Conservation (phyloP, 1,284 basidiomycete species). For the Hymenochaete sp. region DNA sequence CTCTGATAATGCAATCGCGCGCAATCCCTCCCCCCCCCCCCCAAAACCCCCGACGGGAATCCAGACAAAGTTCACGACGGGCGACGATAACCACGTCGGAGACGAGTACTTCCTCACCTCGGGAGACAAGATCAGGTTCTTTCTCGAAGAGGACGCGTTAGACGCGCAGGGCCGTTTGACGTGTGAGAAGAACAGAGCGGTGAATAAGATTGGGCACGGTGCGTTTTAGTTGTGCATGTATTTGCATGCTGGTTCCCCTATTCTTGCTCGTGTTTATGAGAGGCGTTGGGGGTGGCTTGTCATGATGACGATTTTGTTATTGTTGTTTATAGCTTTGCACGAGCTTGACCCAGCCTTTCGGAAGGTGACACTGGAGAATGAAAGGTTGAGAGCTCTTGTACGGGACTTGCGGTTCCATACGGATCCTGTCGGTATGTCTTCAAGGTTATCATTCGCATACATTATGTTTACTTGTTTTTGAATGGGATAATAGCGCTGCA, state of each 20-base stretch:
- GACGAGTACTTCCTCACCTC: conserved; percentile 90
- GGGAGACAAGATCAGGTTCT: conserved; percentile 88
- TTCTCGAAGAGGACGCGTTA: conserved; percentile 78
- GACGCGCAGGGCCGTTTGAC: conserved; percentile 55
- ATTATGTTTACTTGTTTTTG: background rate
- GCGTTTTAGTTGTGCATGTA: background rate
- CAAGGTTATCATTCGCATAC: background rate
- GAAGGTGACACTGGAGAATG: conserved; percentile 69
- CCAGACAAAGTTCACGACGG: conserved; percentile 87
- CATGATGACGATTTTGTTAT: conserved; percentile 17
- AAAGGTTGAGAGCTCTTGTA: conserved; percentile 56
- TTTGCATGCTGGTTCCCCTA: background rate
- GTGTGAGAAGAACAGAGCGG: conserved; percentile 68
- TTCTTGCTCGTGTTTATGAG: background rate
- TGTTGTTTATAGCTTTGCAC: conserved; percentile 52
- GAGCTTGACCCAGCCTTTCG: conserved; percentile 78
- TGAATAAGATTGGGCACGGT: conserved; percentile 85
- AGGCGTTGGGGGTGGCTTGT: background rate
- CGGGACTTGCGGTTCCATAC: conserved; percentile 71
- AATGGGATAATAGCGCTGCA: conserved; percentile 58
- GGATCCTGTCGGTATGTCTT: conserved; percentile 64
- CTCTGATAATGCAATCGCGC: too few relatives aligned
- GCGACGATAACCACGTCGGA: conserved; percentile 69
- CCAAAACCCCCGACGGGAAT: too few relatives aligned
- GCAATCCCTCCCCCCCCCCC: too few relatives aligned